These are phyloP conservation scores for Peniophora sp. DNA, from an alignment of 1,284 basidiomycete species.

Conservation along the genomic window DNA sequence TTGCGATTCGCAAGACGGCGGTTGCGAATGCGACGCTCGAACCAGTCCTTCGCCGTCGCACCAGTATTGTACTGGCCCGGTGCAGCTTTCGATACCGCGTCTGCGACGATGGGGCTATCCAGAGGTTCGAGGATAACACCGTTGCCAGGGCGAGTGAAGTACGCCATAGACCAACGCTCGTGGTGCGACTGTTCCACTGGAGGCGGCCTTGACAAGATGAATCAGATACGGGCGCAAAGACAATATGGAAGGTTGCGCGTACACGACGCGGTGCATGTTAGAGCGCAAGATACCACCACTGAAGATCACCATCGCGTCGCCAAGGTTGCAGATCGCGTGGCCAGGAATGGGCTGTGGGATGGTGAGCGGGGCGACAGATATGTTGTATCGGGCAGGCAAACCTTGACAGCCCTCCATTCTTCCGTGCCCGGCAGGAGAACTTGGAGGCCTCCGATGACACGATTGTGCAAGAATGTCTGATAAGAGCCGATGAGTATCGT, in stretches of 20 bases:
- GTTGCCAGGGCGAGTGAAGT: background rate
- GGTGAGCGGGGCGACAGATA: background rate
- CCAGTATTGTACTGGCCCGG: background rate
- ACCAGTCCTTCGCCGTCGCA: background rate
- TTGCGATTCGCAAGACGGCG: background rate
- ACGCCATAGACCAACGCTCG: background rate
- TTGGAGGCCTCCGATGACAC: conserved; percentile 18
- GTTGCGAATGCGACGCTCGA: background rate
- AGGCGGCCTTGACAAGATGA: background rate
- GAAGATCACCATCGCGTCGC: conserved; percentile 26
- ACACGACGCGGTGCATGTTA: conserved; percentile 28
- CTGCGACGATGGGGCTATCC: background rate
- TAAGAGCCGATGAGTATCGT: background rate
- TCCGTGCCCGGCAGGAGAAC: conserved; percentile 14
- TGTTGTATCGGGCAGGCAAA: background rate
- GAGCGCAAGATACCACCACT: conserved; percentile 29
- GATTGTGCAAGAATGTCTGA: conserved; percentile 14
- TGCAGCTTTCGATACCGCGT: background rate
- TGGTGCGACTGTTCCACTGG: background rate
- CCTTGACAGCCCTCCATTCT: conserved; percentile 16
- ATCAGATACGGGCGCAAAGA: background rate
- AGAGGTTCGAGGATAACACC: background rate
- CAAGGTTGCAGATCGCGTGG: conserved; percentile 31
- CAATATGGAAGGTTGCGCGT: background rate
- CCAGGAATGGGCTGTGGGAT: background rate